Conservation (phyloP, 495 filamentous ascomycete species). For the Penicillium robsamsonii region DNA sequence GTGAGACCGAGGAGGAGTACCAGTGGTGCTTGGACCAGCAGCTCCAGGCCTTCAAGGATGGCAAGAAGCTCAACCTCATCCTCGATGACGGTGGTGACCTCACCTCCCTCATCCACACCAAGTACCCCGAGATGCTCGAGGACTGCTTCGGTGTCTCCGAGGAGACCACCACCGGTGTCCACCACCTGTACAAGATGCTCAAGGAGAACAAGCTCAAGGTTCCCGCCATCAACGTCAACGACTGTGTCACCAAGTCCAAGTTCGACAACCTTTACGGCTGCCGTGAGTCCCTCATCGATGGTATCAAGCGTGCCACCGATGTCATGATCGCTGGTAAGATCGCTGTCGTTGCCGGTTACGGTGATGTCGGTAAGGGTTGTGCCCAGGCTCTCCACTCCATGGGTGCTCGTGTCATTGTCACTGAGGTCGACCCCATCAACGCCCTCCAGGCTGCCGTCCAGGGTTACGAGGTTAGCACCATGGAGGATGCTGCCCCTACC, state of each 20-base stretch:
- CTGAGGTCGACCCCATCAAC: conserved; percentile 99
- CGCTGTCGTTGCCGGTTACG: conserved; percentile 93
- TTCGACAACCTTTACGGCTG: conserved; percentile 99
- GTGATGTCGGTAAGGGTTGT: conserved; percentile 99
- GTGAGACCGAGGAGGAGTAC: conserved; percentile 99
- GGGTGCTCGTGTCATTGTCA: conserved; percentile 95
- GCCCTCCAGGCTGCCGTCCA: conserved; percentile 97
- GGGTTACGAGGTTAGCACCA: conserved; percentile 93
- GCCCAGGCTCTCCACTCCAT: conserved; percentile 92
- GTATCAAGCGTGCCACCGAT: conserved; percentile 99
- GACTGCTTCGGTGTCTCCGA: conserved; percentile 98
- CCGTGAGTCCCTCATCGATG: conserved; percentile 97
- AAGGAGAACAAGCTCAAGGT: conserved; percentile 89
- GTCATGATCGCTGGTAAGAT: conserved; percentile 99
- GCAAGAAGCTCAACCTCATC: conserved; percentile 95
- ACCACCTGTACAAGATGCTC: conserved; percentile 98
- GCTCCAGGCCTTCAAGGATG: conserved; percentile 92
- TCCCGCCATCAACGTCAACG: conserved; percentile 98
- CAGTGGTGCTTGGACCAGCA: conserved; percentile 99
- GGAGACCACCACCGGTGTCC: conserved; percentile 99
- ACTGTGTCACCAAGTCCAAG: conserved; percentile 99
- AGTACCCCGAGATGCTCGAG: conserved; percentile 96
- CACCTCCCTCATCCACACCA: conserved; percentile 91
- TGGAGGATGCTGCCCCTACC: conserved; percentile 85
- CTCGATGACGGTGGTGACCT: conserved; percentile 98